A percentile compares a stretch with the other conserved stretches of the same genome.
These are phyloP conservation scores for Macrotyloma uniflorum DNA, from an alignment of 306 rosid species.

Conservation along the genomic window DNA sequence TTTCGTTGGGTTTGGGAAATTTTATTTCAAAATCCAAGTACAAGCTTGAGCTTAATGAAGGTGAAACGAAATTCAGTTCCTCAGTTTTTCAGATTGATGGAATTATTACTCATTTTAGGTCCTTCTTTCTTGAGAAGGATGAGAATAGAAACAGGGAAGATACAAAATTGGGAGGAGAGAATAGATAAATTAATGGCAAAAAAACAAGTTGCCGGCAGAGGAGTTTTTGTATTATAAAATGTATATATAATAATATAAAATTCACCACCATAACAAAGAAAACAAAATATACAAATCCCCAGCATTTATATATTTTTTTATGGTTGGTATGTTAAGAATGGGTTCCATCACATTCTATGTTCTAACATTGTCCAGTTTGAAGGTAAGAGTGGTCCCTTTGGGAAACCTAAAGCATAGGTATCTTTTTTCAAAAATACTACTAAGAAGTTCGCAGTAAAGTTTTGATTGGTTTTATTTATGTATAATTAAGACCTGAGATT, in stretches of 20 bases:
- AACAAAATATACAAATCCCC: neutral
- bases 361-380: conserved; percentile 37
- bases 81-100: neutral
- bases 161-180: too few species aligned
- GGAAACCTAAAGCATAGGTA: conserved; percentile 14
- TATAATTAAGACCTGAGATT: conserved; percentile 14
- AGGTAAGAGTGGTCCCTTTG: conserved; percentile 50
- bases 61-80: neutral
- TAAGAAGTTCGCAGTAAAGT: neutral
- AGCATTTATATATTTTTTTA: conserved; percentile 19
- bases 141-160: neutral
- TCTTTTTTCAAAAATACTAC: neutral
- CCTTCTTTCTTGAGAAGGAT: neutral
- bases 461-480: neutral
- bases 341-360: conserved; percentile 37
- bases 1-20: neutral
- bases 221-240: neutral
- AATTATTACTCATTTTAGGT: neutral
- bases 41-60: neutral
- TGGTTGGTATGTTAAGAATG: conserved; percentile 47
- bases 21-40: neutral
- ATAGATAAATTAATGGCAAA: neutral
- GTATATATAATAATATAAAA: neutral
- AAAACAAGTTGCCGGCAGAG: conserved; percentile 43
- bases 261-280: neutral